Conservation (phyloP, 192 early-diverging fungal genomes). For the Diversispora eburnea region DNA sequence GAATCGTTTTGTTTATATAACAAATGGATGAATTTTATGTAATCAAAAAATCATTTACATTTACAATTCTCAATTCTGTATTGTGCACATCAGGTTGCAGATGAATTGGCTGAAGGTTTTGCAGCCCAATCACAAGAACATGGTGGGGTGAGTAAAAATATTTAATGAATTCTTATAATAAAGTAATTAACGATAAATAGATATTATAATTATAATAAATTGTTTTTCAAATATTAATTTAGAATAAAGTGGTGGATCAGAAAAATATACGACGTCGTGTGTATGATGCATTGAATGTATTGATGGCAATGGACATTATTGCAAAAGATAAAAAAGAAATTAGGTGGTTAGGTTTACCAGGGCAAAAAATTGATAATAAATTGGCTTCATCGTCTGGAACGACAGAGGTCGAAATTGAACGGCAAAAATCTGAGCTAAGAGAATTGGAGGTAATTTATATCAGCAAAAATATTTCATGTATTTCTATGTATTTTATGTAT, state of each 20-base stretch:
- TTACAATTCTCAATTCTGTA: too few relatives aligned
- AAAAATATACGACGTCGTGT: constrained; percentile 69
- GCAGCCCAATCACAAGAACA: constrained; percentile 16
- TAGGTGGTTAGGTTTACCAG: constrained; percentile 57
- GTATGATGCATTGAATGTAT: constrained; percentile 69
- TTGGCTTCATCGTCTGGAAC: constrained; percentile 15
- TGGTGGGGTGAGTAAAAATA: constrained; percentile 10
- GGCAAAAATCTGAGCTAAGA: constrained; percentile 20
- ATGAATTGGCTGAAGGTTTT: constrained; percentile 49
- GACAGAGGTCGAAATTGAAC: constrained; percentile 26
- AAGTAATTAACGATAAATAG: not conserved
- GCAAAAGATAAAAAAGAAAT: constrained; percentile 63
- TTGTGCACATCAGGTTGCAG: constrained; percentile 44
- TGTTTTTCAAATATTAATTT: not conserved
- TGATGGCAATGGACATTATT: constrained; percentile 63
- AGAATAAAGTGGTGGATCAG: constrained; percentile 41
- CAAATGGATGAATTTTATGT: too few relatives aligned
- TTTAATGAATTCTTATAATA: constrained; percentile 5
- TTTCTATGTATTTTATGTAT: too few relatives aligned
- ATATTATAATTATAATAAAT: too few relatives aligned
- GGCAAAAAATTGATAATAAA: constrained; percentile 25
- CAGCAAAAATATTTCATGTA: too few relatives aligned
- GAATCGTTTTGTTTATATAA: too few relatives aligned
- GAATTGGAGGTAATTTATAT: constrained; percentile 12
- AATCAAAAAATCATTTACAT: too few relatives aligned